These are phyloP conservation scores for Fagopyrum tataricum DNA, from an alignment of 148 eudicot species.

Conservation along the genomic window DNA sequence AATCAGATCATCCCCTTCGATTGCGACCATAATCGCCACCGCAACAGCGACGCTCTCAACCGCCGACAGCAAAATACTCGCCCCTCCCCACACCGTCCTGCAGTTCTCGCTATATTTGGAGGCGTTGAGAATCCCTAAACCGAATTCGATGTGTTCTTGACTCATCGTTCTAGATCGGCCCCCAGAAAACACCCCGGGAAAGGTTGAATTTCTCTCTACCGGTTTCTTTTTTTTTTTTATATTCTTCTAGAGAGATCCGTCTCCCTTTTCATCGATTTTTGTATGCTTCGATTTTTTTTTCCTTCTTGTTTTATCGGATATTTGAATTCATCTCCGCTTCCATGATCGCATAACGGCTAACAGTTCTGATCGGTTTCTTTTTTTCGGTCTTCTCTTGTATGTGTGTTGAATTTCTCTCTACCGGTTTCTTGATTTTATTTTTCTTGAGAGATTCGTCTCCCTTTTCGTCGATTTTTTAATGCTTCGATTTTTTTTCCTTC, in stretches of 20 bases:
- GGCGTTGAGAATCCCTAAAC: background rate
- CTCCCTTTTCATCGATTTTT: background rate
- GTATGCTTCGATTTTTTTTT: background rate
- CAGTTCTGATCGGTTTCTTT: background rate
- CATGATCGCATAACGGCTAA: background rate
- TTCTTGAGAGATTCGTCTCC: too few species aligned
- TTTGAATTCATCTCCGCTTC: background rate
- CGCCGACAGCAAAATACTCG: background rate
- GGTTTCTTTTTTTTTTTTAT: constrained; percentile 2
- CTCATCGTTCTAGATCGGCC: constrained; percentile 1
- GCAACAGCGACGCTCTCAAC: constrained; percentile 1
- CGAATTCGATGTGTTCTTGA: constrained; percentile 2
- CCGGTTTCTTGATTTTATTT: background rate
- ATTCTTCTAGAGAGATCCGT: background rate
- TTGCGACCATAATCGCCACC: background rate
- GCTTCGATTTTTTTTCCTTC: too few species aligned
- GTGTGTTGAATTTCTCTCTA: background rate
- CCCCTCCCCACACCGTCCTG: background rate
- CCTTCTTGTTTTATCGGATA: background rate
- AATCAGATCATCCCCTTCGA: background rate
- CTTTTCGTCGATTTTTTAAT: background rate
- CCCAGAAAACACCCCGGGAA: background rate
- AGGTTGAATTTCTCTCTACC: background rate
- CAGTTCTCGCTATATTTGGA: background rate
- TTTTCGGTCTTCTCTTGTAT: background rate